These are phyloP conservation scores for Pholiota microspora DNA, from an alignment of 768 basidiomycete species.

Conservation along the genomic window DNA sequence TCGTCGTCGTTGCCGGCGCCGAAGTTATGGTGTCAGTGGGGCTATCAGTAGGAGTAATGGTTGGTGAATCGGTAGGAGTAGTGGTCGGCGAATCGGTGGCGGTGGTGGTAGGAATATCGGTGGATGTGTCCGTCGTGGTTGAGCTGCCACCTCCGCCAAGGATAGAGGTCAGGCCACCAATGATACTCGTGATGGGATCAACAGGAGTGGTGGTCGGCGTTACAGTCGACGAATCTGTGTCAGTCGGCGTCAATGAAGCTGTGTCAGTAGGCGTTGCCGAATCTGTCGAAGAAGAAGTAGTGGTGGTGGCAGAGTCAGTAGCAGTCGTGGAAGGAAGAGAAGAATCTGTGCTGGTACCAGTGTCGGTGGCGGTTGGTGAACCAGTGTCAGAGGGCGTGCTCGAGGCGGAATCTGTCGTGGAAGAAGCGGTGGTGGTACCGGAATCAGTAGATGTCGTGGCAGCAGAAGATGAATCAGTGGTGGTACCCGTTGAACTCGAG, in stretches of 20 bases:
- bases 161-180: too few relatives aligned
- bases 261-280: conserved; percentile 1
- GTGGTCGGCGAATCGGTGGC: conserved; percentile 1
- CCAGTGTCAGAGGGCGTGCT: not conserved
- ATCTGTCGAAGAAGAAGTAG: conserved; percentile 3
- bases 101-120: not conserved
- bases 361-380: not conserved
- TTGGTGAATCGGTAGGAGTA: not conserved
- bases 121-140: not conserved
- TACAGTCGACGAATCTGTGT: conserved; percentile 1
- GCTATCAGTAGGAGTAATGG: conserved; percentile 6
- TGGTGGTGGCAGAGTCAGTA: not conserved
- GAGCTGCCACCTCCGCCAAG: too few relatives aligned
- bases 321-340: not conserved
- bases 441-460: not conserved
- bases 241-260: not conserved
- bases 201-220: not conserved
- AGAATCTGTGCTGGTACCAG: conserved; percentile 3
- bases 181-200: too few relatives aligned
- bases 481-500: too few relatives aligned
- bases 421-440: not conserved
- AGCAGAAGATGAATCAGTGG: not conserved
- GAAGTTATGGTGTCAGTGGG: not conserved
- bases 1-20: not conserved
- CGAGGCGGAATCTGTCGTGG: not conserved